Conservation (phyloP, 2,329 filamentous ascomycete genomes). For the Elsinoe fawcettii region DNA sequence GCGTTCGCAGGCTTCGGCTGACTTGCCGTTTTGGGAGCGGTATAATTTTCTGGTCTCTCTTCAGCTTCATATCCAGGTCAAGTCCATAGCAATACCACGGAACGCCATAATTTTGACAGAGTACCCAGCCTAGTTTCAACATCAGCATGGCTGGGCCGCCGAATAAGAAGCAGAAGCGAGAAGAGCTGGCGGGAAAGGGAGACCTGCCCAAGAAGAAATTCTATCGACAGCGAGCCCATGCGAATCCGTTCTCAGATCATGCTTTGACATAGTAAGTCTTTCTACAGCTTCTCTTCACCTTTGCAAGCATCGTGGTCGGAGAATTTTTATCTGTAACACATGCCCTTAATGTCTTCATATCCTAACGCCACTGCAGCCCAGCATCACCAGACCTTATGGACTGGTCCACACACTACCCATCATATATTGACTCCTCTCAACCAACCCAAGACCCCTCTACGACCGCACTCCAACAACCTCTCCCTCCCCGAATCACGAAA, state of each 20-base stretch:
- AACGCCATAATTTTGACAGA: background rate
- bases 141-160: slow-evolving; percentile 33
- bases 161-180: slow-evolving; percentile 39
- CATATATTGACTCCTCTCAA: slow-evolving; percentile 45
- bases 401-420: slow-evolving; percentile 78
- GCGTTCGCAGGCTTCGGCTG: slow-evolving; percentile 14
- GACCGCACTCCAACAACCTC: slow-evolving; percentile 9
- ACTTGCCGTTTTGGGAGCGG: slow-evolving; percentile 11
- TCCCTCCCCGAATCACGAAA: slow-evolving; percentile 42
- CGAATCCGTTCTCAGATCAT: slow-evolving; percentile 97
- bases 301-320: background rate
- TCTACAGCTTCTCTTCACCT: background rate
- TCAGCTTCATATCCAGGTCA: background rate
- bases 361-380: slow-evolving; percentile 51
- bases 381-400: slow-evolving; percentile 76
- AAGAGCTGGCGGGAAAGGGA: slow-evolving; percentile 36
- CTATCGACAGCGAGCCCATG: slow-evolving; percentile 92
- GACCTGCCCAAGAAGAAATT: slow-evolving; percentile 87
- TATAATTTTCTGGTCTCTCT: slow-evolving; percentile 2
- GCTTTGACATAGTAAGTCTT: slow-evolving; percentile 68
- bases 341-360: background rate
- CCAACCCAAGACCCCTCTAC: background rate
- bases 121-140: too few species aligned
- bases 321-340: slow-evolving; percentile 16
- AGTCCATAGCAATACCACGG: background rate